These are phyloP conservation scores for Polytrichum formosum DNA, from an alignment of 225 moss, liverwort and hornwort species.

Conservation along the genomic window DNA sequence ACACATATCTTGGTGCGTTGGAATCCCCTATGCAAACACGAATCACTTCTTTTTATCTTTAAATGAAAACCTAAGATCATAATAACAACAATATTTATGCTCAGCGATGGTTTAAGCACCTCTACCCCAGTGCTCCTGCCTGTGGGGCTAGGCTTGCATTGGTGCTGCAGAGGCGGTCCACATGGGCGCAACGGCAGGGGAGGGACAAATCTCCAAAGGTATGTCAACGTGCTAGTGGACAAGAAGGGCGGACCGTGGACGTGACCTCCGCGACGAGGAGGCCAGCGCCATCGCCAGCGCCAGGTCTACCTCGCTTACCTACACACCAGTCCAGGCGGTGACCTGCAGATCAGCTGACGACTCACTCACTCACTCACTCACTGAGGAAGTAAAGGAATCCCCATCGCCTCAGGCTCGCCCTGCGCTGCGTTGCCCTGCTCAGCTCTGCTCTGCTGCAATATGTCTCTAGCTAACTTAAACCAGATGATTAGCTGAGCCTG, in stretches of 20 bases:
- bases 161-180: too few relatives aligned
- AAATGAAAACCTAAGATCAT: too few relatives aligned
- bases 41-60: too few relatives aligned
- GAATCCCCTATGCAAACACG: too few relatives aligned
- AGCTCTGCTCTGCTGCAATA: neutral
- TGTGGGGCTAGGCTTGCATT: too few relatives aligned
- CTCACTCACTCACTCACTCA: neutral
- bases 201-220: conserved; percentile 28
- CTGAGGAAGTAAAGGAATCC: neutral
- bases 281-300: neutral
- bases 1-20: too few relatives aligned
- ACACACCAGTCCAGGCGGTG: neutral
- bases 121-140: too few relatives aligned
- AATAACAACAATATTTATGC: too few relatives aligned
- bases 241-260: conserved; percentile 22
- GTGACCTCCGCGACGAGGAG: conserved; percentile 33
- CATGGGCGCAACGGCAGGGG: too few relatives aligned
- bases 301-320: conserved; percentile 20
- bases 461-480: neutral
- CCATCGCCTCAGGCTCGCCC: neutral
- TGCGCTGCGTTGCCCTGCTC: neutral
- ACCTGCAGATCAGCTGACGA: neutral
- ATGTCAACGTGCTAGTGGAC: conserved; percentile 62
- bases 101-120: too few relatives aligned
- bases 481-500: too few relatives aligned